Evolutionary conservation across 1,284 basidiomycete species (phyloP), one percentile per base, ranked within the genome.

Genomic region (Cryptococcus jaspeensis): DNA sequence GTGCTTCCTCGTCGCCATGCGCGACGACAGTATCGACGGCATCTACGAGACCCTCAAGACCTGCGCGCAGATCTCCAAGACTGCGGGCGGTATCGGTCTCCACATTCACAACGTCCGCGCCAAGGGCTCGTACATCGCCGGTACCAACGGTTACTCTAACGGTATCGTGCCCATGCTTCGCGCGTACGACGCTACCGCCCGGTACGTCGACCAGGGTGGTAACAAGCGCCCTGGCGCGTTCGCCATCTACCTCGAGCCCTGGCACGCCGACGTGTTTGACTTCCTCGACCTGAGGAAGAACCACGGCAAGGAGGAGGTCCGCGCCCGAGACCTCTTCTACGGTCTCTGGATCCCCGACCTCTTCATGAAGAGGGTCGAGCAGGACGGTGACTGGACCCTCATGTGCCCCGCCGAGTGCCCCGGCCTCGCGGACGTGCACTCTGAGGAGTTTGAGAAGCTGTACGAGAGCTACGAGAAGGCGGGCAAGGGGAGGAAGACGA

Each of bases 181-280:
- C 59, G 95, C 92, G 0, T 99, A 89, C 78, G 96, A 99, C 74
- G 94, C 96, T 13, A 99, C 96, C 6, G 96, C 96, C 35, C 91
- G 96, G 52, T 99, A 99, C 75, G 96, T 99, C 61, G 96, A 99
- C 78, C 96, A 99, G 77, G 95, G 96, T 62, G 96, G 96, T 50
- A 99, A 99, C 85, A 99, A 99, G 83, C 90, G 96, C 44, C 96
- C 96, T 2, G 96, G 96, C 63, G 96, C 96, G 2, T 98, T 99
- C 71, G 92, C 96, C 35, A 92, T 97, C 77, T 97, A 97, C 80
- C 81, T 97, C 63, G 94, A 97, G 79, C 94, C 94, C 9, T 97
- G 94, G 94, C 95, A 99, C 77, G 85, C 92, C 37, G 96, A 99
- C 76, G 80, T 99, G 68, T 98, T 98, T 69, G 95, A 98, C 66